Percentiles rank a stretch among this genome's conserved stretches.
Conservation (phyloP, 805 yeast species). For the Nakazawaea ernobii region DNA sequence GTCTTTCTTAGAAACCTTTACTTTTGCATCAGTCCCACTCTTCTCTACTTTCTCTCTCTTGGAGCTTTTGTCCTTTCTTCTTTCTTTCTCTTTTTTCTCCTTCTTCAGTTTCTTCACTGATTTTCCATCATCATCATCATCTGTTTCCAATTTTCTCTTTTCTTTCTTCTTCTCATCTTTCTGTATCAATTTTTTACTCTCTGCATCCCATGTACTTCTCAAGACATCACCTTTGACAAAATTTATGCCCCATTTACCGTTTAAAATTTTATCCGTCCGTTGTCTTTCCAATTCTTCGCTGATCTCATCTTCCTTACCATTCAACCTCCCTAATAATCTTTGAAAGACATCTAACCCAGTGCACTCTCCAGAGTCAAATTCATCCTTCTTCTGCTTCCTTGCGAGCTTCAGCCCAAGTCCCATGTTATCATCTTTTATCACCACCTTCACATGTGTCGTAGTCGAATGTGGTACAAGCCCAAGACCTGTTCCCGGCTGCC, state of each 20-base stretch:
- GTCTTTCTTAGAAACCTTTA: no score
- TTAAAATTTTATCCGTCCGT: slow-evolving; percentile 62
- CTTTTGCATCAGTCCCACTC: slow-evolving; percentile 18
- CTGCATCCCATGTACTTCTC: slow-evolving; percentile 76
- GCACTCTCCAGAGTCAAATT: slow-evolving; percentile 74
- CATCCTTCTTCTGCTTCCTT: slow-evolving; percentile 44
- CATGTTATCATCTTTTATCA: slow-evolving; percentile 71
- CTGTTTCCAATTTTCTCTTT: slow-evolving; percentile 21
- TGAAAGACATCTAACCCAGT: slow-evolving; percentile 93
- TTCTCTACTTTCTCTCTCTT: slow-evolving; percentile 17
- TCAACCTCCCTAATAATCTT: slow-evolving; percentile 78
- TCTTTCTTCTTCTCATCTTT: slow-evolving; percentile 20
- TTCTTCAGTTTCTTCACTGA: slow-evolving; percentile 15
- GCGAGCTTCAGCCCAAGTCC: slow-evolving; percentile 88
- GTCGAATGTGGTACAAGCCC: slow-evolving; percentile 66
- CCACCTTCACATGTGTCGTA: slow-evolving; percentile 78
- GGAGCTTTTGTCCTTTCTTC: not conserved
- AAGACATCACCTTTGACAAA: slow-evolving; percentile 83
- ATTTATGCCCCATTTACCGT: slow-evolving; percentile 83
- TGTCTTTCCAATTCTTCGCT: slow-evolving; percentile 62
- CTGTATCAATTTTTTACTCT: slow-evolving; percentile 31
- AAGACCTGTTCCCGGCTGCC: slow-evolving; percentile 89
- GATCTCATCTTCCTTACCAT: slow-evolving; percentile 74
- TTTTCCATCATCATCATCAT: slow-evolving; percentile 19
- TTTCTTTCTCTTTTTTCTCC: slow-evolving; percentile 19